Evolutionary conservation across 306 rosid genomes (phyloP), one percentile per base, ranked within the genome.

Genomic region (Prunus mongolica): DNA sequence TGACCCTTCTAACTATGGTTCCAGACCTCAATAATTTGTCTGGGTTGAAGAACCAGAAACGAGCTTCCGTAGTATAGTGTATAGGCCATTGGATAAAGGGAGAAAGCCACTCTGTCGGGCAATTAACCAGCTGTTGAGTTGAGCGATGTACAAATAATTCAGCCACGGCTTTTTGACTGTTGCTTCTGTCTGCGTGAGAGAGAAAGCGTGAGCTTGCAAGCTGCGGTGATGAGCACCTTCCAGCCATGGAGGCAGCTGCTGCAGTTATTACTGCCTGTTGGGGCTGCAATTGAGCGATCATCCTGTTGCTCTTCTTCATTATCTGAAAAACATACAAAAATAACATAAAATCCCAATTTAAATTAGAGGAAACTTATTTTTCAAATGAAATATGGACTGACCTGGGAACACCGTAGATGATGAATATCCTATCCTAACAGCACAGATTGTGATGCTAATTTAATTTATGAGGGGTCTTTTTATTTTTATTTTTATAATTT

Each of bases 21-120:
- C 88, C 91, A 7, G 82, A 85, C 56, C 86, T 90, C 51, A 87
- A 87, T 34, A 80, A 91, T 80, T 87, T 94, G 78, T 94, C 92
- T 67, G 92, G 96, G 65, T 72, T 87, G 69, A 90, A 79, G 87
- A 84, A 84, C n/a, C 82, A 78, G 61, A 78, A 76, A 55, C 70
- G 84, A 80, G 78, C 87, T 67, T 78, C 87, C 46, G 82, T 78
- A 9, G 72, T 75, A 47, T 62, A 78, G 68, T n/a, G 32, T 13
- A 28, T 47, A 13, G 73, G 41, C 68, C 38, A 32, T 52, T 1
- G 12, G 4, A 46, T 52, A 27, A 24, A 24, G 1, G 25, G 25
- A 24, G 25, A 24, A 24, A 24, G 25, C 25, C 25, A 24, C 25
- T 24, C 25, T 24, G 25, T 24, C 25, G 25, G 25, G 25, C 28